These are phyloP conservation scores for Xylaria sp. DNA, from an alignment of 2,329 filamentous ascomycete genomes.

Conservation along the genomic window DNA sequence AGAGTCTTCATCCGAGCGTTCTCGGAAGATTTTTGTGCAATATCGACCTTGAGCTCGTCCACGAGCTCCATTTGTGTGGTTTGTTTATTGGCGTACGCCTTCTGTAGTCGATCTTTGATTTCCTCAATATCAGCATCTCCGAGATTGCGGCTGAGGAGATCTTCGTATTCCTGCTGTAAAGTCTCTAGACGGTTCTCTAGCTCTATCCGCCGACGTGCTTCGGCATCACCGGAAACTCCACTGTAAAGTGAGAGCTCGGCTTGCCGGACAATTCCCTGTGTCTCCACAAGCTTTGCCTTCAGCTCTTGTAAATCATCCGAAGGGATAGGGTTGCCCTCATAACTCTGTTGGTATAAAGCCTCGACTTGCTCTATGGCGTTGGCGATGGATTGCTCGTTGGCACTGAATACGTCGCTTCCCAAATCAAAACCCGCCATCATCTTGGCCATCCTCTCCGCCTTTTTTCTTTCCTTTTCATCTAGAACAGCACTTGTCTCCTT, in stretches of 20 bases:
- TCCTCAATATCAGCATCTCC: conserved; percentile 80
- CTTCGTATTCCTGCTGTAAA: conserved; percentile 83
- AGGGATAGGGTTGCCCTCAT: conserved; percentile 77
- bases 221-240: conserved; percentile 65
- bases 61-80: conserved; percentile 75
- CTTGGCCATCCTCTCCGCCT: conserved; percentile 98
- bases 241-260: conserved; percentile 86
- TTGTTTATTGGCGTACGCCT: conserved; percentile 77
- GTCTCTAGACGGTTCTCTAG: conserved; percentile 76
- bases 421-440: conserved; percentile 99
- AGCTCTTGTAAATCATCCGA: conserved; percentile 82
- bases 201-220: conserved; percentile 72
- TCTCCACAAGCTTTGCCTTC: conserved; percentile 80
- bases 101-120: conserved; percentile 78
- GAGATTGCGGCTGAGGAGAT: conserved; percentile 79
- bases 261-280: conserved; percentile 90
- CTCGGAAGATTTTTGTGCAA: conserved; percentile 79
- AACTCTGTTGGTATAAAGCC: conserved; percentile 75
- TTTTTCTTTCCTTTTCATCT: conserved; percentile 98
- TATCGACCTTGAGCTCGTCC: conserved; percentile 76
- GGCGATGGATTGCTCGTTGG: conserved; percentile 85
- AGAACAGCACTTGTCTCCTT: conserved; percentile 89
- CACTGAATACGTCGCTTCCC: conserved; percentile 88
- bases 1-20: conserved; percentile 80
- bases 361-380: conserved; percentile 86